Percentiles rank a stretch among this genome's conserved stretches.
Evolutionary conservation across 345 rosid species (phyloP).

Genomic region (Jatropha curcas): DNA sequence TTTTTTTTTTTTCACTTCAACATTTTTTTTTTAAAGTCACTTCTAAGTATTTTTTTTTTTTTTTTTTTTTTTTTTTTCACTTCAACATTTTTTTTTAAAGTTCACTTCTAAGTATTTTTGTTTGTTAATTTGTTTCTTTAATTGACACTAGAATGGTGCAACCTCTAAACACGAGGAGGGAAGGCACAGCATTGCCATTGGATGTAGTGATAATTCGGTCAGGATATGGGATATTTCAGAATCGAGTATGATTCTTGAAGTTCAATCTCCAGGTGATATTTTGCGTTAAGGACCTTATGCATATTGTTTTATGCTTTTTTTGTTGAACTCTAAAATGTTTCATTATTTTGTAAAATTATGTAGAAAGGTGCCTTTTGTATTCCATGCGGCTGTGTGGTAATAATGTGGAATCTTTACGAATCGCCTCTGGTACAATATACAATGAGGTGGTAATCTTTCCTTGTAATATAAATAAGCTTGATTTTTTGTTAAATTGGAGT

Average conservation of each 20-base stretch:
- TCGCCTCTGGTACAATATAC: slow-evolving; percentile 88
- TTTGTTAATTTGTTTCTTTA: slow-evolving; percentile 3
- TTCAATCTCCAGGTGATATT: slow-evolving; percentile 71
- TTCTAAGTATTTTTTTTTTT: not conserved
- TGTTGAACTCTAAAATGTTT: not conserved
- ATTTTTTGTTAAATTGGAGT: not conserved
- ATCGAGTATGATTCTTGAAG: slow-evolving; percentile 49
- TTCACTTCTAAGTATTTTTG: slow-evolving; percentile 8
- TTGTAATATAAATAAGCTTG: not conserved
- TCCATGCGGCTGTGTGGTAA: slow-evolving; percentile 89
- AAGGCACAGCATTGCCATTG: slow-evolving; percentile 59
- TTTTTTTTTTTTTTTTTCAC: not conserved
- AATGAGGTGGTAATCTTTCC: slow-evolving; percentile 63
- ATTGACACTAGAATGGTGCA: slow-evolving; percentile 38
- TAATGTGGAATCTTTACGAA: slow-evolving; percentile 53
- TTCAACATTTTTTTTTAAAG: too few species aligned
- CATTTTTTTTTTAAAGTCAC: too few species aligned
- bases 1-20: too few species aligned
- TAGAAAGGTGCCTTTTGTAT: slow-evolving; percentile 86
- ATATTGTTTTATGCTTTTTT: not conserved
- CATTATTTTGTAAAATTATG: slow-evolving; percentile 17
- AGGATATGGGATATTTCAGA: slow-evolving; percentile 58
- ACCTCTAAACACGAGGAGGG: slow-evolving; percentile 27
- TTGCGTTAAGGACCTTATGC: not conserved
- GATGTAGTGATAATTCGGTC: slow-evolving; percentile 82